These are phyloP conservation scores for Suillus cothurnatus DNA, from an alignment of 768 basidiomycete species.

Conservation along the genomic window DNA sequence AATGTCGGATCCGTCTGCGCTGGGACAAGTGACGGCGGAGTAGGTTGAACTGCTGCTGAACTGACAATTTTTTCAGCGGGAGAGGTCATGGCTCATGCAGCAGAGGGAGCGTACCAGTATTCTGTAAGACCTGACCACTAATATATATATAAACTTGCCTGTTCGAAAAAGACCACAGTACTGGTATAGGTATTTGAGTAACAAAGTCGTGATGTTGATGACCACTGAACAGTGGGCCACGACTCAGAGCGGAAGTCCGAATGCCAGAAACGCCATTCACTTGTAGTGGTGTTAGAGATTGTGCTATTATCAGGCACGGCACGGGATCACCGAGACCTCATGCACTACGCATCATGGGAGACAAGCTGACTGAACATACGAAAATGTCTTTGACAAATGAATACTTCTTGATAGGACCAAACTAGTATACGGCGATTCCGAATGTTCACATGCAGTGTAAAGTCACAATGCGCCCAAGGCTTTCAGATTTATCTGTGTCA, in stretches of 20 bases:
- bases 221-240: not conserved
- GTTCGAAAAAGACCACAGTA: not conserved
- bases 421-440: too few relatives aligned
- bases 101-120: not conserved
- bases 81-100: not conserved
- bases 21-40: not conserved
- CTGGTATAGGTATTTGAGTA: not conserved
- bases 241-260: conserved; percentile 2
- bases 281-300: not conserved
- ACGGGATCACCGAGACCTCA: not conserved
- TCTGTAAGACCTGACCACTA: not conserved
- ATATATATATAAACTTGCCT: not conserved
- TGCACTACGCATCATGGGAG: not conserved
- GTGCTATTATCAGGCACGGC: not conserved
- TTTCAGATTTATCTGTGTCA: too few relatives aligned
- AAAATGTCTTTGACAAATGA: too few relatives aligned
- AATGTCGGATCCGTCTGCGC: not conserved
- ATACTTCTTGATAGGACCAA: too few relatives aligned
- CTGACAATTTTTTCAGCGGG: not conserved
- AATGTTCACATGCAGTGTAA: too few relatives aligned
- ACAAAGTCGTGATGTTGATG: not conserved
- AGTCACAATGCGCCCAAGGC: too few relatives aligned
- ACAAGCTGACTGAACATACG: not conserved
- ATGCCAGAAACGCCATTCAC: not conserved
- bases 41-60: not conserved